A percentile compares a stretch with the other conserved stretches of the same genome.
phyloP scores from a whole-genome alignment of 1,139 yeast genomes.

The Blastobotrys petasosporus region DNA sequence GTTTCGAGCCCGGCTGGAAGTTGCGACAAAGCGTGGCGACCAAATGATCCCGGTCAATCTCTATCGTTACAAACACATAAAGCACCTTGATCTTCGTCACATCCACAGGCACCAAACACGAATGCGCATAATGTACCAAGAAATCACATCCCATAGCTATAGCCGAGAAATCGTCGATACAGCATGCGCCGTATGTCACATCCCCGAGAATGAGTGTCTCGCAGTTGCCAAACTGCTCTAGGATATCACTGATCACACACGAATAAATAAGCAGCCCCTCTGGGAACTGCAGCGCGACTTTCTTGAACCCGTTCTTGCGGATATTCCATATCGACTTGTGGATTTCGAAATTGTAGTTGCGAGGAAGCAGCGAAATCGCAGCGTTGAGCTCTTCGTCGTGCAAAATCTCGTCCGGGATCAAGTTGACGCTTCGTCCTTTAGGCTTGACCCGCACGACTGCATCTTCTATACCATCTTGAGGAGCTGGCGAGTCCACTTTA shows the following conservation, averaged over 20 bases:
- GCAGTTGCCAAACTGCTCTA: slow-evolving; percentile 71
- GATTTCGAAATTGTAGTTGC: slow-evolving; percentile 90
- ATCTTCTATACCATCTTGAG: slow-evolving; percentile 13
- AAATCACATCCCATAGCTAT: slow-evolving; percentile 89
- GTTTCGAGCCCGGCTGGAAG: slow-evolving; percentile 53
- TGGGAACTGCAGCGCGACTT: slow-evolving; percentile 95
- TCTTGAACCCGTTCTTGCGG: slow-evolving; percentile 59
- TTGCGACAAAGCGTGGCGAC: slow-evolving; percentile 69
- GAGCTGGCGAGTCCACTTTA: slow-evolving; percentile 23
- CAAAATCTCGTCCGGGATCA: slow-evolving; percentile 83
- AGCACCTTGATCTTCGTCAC: slow-evolving; percentile 82
- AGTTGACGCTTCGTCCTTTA: slow-evolving; percentile 57
- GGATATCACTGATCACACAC: slow-evolving; percentile 76
- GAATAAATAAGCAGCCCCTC: slow-evolving; percentile 90
- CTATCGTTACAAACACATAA: slow-evolving; percentile 92
- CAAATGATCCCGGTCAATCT: slow-evolving; percentile 77
- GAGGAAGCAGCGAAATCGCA: slow-evolving; percentile 75
- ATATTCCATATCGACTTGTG: slow-evolving; percentile 96
- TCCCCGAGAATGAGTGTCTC: slow-evolving; percentile 97
- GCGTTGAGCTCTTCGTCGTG: slow-evolving; percentile 73
- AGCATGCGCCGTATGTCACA: slow-evolving; percentile 97
- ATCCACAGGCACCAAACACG: slow-evolving; percentile 94
- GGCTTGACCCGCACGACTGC: slow-evolving; percentile 28
- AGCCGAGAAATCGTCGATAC: slow-evolving; percentile 96
- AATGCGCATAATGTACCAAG: slow-evolving; percentile 94